Evolutionary conservation across 345 rosid species (phyloP), one percentile per base, ranked within the genome.

Genomic region (Populus deltoides): DNA sequence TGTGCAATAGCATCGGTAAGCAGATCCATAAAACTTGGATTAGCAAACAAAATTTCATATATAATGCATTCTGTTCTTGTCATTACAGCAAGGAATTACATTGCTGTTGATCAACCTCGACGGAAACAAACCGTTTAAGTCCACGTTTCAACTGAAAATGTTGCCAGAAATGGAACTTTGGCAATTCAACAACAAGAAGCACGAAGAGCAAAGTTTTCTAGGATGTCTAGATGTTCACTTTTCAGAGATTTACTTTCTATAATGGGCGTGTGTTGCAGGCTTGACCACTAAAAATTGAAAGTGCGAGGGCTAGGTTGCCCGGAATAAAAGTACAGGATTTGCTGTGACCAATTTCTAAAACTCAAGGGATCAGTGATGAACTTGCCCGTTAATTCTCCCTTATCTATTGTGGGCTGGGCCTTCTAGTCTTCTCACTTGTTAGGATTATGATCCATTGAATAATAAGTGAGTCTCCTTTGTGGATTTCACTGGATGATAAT

Each of bases 21-120:
- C 66, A 55, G 67, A 33, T 65, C 18, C 59, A 45, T 43, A 49
- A 27, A 22, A 27, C 66, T n/a, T 68, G n/a, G 68, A 57, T 39
- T 72, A 29, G 33, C 5, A 29, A 59, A 72, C 62, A 49, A 35
- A 59, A 22, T 31, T 17, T 38, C 41, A 47, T 43, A 9, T 69
- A 25, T 6, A 78, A 59, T 67, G 11, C 29, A 73, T 51, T 24
- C 24, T 55, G 5, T 41, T 66, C 61, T 78, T 27, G 20, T 65
- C 41, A 72, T 61, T 43, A 68, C 85, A 89, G 90, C 59, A 66
- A 59, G 89, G 92, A 27, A 63, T 86, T 75, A 87, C 90, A 43
- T 41, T 84, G 77, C 92, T 89, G 57, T 81, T 86, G 80, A 87
- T 89, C 78, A 89, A 89, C 63, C 88, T 89, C 12, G 87, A 86